A percentile compares a stretch with the other conserved stretches of the same genome.
These are phyloP conservation scores for Yueomyces sp. DNA, from an alignment of 805 yeast species.

Conservation along the genomic window DNA sequence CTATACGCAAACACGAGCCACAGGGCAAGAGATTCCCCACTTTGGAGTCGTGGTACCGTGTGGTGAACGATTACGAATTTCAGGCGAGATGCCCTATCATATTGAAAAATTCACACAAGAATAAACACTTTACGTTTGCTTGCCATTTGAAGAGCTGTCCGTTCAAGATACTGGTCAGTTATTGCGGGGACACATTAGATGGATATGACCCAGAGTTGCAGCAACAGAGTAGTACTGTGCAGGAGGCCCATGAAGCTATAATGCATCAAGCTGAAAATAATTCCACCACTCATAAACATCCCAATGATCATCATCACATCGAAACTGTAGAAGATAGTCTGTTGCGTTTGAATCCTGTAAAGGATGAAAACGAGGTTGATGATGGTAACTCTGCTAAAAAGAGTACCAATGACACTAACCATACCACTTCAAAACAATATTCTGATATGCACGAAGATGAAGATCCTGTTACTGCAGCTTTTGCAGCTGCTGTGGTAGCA, in stretches of 20 bases:
- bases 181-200: conserved; percentile 14
- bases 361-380: not conserved
- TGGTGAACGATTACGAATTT: conserved; percentile 24
- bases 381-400: not conserved
- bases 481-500: conserved; percentile 25
- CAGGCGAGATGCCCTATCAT: conserved; percentile 25
- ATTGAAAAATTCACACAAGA: conserved; percentile 23
- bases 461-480: conserved; percentile 22
- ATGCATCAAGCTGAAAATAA: not conserved
- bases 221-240: not conserved
- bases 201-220: not conserved
- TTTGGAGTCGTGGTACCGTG: conserved; percentile 22
- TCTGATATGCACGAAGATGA: conserved; percentile 10
- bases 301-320: not conserved
- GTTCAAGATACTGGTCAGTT: conserved; percentile 21
- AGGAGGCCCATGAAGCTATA: not conserved
- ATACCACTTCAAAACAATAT: conserved; percentile 2
- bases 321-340: conserved; percentile 2
- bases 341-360: not conserved
- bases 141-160: conserved; percentile 24
- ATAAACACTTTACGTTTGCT: conserved; percentile 25
- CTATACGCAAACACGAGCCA: not conserved
- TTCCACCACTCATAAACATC: not conserved
- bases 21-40: conserved; percentile 15
- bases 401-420: conserved; percentile 1